phyloP scores from a whole-genome alignment of 1,284 basidiomycete genomes.

The Ustilago bromivora region DNA sequence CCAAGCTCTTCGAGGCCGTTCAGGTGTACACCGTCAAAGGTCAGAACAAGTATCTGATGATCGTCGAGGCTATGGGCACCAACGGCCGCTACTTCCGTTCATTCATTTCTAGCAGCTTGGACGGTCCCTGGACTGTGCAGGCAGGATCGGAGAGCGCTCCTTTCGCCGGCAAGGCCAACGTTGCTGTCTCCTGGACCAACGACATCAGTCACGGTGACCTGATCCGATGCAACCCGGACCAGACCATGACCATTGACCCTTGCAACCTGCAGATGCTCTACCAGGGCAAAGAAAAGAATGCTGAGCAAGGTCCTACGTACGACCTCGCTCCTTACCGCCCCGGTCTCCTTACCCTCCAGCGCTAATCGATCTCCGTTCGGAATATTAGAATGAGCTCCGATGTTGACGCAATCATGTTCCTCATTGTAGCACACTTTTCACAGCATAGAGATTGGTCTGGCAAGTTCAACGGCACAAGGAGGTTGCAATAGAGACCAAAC shows the following conservation, averaged over 20 bases:
- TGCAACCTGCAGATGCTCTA: slow-evolving; percentile 32
- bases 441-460: too few relatives aligned
- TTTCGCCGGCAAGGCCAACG: slow-evolving; percentile 44
- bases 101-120: slow-evolving; percentile 27
- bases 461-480: too few relatives aligned
- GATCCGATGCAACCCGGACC: slow-evolving; percentile 34
- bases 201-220: slow-evolving; percentile 43
- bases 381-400: background rate
- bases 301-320: slow-evolving; percentile 8
- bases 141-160: slow-evolving; percentile 33
- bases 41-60: slow-evolving; percentile 41
- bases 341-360: slow-evolving; percentile 32
- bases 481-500: too few relatives aligned
- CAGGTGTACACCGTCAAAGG: slow-evolving; percentile 39
- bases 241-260: slow-evolving; percentile 41
- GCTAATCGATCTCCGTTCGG: background rate
- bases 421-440: background rate
- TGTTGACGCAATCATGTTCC: background rate
- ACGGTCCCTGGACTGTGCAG: slow-evolving; percentile 29
- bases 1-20: slow-evolving; percentile 31
- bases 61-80: slow-evolving; percentile 29
- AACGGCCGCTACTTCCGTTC: slow-evolving; percentile 40
- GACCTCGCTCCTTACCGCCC: slow-evolving; percentile 37
- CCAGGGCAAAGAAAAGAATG: slow-evolving; percentile 24
- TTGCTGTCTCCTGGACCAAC: slow-evolving; percentile 30